Evolutionary conservation across 2,329 filamentous ascomycete genomes (phyloP).

Genomic region (Beauveria caledonica): DNA sequence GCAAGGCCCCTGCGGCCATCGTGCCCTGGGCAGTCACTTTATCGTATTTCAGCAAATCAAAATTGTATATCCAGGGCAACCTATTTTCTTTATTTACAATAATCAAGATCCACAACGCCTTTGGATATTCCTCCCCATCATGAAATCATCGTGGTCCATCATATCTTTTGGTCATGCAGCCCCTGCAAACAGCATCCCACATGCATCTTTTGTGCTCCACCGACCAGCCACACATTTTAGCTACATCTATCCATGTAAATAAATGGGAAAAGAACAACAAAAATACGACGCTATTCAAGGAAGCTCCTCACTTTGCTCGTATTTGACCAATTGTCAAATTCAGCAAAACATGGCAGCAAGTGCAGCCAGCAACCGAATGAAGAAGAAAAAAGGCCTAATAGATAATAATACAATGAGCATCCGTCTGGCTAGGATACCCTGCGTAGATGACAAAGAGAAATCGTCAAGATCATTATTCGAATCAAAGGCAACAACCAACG

Average conservation of each 20-base stretch:
- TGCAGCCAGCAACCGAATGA: not conserved
- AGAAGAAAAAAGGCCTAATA: not conserved
- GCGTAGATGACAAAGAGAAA: not conserved
- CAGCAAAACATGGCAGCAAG: not conserved
- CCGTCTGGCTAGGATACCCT: not conserved
- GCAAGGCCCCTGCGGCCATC: not conserved
- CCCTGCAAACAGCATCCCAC: not conserved
- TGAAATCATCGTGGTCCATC: slow-evolving; percentile 3
- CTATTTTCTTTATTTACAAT: not conserved
- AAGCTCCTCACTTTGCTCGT: not conserved
- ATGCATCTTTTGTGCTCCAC: not conserved
- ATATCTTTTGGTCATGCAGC: not conserved
- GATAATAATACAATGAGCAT: not conserved
- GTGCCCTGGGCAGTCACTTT: not conserved
- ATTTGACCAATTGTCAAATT: not conserved
- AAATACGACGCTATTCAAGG: not conserved
- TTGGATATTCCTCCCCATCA: not conserved
- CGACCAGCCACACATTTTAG: slow-evolving; percentile 3
- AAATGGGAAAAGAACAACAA: not conserved
- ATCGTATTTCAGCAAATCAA: not conserved
- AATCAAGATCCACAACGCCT: not conserved
- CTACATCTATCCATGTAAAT: not conserved
- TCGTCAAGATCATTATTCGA: not conserved
- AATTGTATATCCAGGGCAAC: not conserved
- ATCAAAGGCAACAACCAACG: not conserved